Conservation (phyloP, 192 early-diverging fungal genomes). For the Spizellomyces sp. region DNA sequence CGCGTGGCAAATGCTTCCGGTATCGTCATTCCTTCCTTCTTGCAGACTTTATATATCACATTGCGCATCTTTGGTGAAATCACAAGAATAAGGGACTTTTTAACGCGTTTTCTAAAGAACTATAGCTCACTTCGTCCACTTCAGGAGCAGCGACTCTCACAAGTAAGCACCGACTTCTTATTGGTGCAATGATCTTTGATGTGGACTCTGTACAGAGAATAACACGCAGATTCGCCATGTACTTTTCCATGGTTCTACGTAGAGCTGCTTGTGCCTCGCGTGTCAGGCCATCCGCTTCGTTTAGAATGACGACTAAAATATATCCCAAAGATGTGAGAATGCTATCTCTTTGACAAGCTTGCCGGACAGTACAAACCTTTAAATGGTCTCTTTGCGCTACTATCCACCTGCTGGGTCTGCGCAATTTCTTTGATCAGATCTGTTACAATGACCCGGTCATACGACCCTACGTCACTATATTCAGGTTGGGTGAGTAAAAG, state of each 20-base stretch:
- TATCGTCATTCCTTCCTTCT: slow-evolving; percentile 74
- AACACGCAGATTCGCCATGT: slow-evolving; percentile 88
- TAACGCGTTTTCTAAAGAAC: slow-evolving; percentile 4
- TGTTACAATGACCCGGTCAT: slow-evolving; percentile 91
- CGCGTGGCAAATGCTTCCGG: slow-evolving; percentile 62
- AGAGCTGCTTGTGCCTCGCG: slow-evolving; percentile 94
- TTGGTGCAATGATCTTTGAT: slow-evolving; percentile 88
- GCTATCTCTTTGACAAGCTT: no score
- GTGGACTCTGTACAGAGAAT: slow-evolving; percentile 91
- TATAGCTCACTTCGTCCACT: slow-evolving; percentile 62
- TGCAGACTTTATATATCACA: slow-evolving; percentile 75
- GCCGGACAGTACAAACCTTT: slow-evolving; percentile 63
- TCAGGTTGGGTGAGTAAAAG: background rate
- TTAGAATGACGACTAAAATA: slow-evolving; percentile 80
- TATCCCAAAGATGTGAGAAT: no score
- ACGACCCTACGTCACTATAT: slow-evolving; percentile 89
- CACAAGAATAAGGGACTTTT: background rate
- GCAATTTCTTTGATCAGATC: slow-evolving; percentile 97
- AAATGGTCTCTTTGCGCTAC: slow-evolving; percentile 76
- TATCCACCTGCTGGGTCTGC: slow-evolving; percentile 91
- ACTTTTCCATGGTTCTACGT: slow-evolving; percentile 99
- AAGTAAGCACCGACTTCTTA: slow-evolving; percentile 88
- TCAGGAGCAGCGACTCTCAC: slow-evolving; percentile 84
- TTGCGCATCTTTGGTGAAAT: slow-evolving; percentile 45
- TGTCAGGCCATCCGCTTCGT: slow-evolving; percentile 89